Percentiles rank a stretch among this genome's conserved stretches.
Evolutionary conservation across 2,329 filamentous ascomycete genomes (phyloP).

Genomic region (Grosmannia clavigera): DNA sequence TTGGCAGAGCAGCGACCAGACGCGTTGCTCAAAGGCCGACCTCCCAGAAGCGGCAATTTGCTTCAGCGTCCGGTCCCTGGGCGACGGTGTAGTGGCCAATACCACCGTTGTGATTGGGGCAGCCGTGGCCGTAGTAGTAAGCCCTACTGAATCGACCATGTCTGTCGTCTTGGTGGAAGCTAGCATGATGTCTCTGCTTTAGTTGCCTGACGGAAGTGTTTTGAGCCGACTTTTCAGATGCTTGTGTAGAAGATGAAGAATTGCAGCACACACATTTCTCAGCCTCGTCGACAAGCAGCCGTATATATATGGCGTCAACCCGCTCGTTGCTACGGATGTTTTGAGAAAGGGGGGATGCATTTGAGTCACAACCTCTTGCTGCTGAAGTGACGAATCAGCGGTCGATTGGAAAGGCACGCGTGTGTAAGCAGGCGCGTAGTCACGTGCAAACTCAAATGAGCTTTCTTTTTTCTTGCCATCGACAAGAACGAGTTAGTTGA

Average conservation of each 20-base stretch:
- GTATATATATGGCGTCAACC: not conserved
- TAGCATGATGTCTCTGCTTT: not conserved
- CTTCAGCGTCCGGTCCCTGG: constrained; percentile 27
- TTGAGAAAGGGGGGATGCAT: not conserved
- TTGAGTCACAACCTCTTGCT: not conserved
- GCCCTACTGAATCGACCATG: not conserved
- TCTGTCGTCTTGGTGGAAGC: not conserved
- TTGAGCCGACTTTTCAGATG: not conserved
- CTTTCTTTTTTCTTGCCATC: not conserved
- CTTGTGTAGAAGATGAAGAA: not conserved
- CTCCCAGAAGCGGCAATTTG: constrained; percentile 31
- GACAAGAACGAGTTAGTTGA: not conserved
- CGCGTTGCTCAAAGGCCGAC: constrained; percentile 46
- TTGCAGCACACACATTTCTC: not conserved
- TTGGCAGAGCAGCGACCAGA: constrained; percentile 63
- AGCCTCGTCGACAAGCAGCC: not conserved
- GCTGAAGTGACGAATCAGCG: not conserved
- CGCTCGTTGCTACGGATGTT: not conserved
- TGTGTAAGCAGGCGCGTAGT: not conserved
- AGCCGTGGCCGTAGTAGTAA: not conserved
- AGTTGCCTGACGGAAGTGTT: not conserved
- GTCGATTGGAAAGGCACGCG: not conserved
- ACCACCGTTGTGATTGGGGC: not conserved
- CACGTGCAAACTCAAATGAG: not conserved
- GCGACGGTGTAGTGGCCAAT: not conserved